Evolutionary conservation across 1,284 basidiomycete species (phyloP).

Genomic region (Heliocybe sulcata): DNA sequence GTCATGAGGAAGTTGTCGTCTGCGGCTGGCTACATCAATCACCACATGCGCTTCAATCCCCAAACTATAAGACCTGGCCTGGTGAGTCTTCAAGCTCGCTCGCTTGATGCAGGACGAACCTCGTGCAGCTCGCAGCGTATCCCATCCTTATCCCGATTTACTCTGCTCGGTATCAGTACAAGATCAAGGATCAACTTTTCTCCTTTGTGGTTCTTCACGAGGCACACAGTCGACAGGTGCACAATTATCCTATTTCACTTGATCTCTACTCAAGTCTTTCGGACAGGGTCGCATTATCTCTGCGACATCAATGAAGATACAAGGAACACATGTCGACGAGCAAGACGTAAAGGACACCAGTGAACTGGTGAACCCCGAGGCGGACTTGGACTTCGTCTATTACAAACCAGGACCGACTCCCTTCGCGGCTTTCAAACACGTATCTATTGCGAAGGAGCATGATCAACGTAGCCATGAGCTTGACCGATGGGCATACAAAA

Average conservation of each 20-base stretch:
- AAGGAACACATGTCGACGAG: no score
- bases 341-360: no score
- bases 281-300: slow-evolving; percentile 5
- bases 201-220: slow-evolving; percentile 24
- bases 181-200: slow-evolving; percentile 7
- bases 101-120: slow-evolving; percentile 4
- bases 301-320: no score
- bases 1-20: slow-evolving; percentile 8
- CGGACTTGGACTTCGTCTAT: no score
- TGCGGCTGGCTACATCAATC: slow-evolving; percentile 7
- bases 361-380: no score
- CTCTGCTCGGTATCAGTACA: slow-evolving; percentile 22
- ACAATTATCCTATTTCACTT: background rate
- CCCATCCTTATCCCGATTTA: slow-evolving; percentile 36
- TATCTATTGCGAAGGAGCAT: background rate
- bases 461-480: background rate
- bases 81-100: slow-evolving; percentile 16
- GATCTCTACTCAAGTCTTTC: no score
- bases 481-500: slow-evolving; percentile 16
- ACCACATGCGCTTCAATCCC: slow-evolving; percentile 22
- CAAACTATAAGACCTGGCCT: slow-evolving; percentile 22
- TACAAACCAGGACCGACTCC: no score
- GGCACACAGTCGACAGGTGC: slow-evolving; percentile 21
- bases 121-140: slow-evolving; percentile 29
- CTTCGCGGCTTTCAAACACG: no score